Evolutionary conservation across 805 yeast species (phyloP), one percentile per base, ranked within the genome.

Genomic region (Candida silvatica): DNA sequence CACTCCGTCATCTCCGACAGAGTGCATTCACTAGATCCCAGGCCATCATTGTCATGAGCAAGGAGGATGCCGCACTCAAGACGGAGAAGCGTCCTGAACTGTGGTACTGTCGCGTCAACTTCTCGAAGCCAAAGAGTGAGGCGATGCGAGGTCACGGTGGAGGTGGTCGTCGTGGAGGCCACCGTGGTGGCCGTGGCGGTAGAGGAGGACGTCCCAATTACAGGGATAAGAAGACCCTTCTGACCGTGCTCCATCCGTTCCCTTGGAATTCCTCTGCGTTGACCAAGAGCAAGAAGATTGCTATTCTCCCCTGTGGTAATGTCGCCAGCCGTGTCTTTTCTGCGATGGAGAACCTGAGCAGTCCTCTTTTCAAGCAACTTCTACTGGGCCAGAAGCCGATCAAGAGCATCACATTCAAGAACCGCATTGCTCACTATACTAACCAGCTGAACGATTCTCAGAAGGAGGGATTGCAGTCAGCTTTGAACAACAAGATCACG

Each of bases 401-500:
- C 30, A 45, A 47, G 28, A 54, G 47, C 33, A 63, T 79, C 20
- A 64, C 63, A 16, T 80, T 78, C 54, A 66, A 64, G 29, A 79
- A 78, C 52, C 29, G 77, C 66, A 6, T 53, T 67, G 38, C 69
- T 63, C 48, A 73, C 62, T 47, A 59, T 68, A 17, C 69, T 66
- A 27, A 74, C 77, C 3, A 45, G 59, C 38, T 84, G 26, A 86
- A 85, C 48, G 66, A 64, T 0, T 80, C 95, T 0, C 98, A 90
- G 54, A 67, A 65, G 28, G 58, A 64, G 3, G 96, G 97, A 0
- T 74, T 88, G 4, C 62, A 64, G 23, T 80, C 82, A 47, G 70
- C 94, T 0, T 40, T 87, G 18, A 82, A 82, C 47, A 73, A 78
- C 16, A 51, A 63, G 52, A 32, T 71, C 6, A 56, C 74, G 0